Conservation (phyloP, 495 filamentous ascomycete genomes). For the Penicillium bovifimosum region DNA sequence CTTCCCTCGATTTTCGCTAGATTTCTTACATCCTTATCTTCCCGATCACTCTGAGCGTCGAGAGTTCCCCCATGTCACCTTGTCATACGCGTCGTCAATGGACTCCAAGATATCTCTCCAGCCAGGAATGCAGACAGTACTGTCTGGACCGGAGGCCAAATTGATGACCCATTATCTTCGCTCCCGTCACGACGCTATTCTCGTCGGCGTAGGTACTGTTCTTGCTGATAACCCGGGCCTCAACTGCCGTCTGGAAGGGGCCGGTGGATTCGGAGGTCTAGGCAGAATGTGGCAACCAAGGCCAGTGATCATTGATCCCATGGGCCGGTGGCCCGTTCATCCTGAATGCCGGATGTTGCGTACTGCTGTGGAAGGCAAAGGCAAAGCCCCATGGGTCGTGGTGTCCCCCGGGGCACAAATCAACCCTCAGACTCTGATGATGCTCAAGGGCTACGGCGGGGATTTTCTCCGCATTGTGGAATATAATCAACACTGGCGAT, state of each 20-base stretch:
- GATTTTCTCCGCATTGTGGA: slow-evolving; percentile 45
- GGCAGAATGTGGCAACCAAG: slow-evolving; percentile 61
- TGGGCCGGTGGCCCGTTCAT: slow-evolving; percentile 58
- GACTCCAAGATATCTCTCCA: slow-evolving; percentile 71
- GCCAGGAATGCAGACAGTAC: slow-evolving; percentile 66
- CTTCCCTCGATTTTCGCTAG: slow-evolving; percentile 40
- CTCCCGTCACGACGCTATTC: slow-evolving; percentile 73
- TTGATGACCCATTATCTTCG: slow-evolving; percentile 89
- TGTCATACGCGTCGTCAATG: slow-evolving; percentile 88
- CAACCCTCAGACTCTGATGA: slow-evolving; percentile 39
- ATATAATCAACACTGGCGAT: slow-evolving; percentile 44
- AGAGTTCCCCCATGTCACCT: slow-evolving; percentile 53
- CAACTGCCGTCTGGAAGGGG: slow-evolving; percentile 65
- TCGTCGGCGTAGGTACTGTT: slow-evolving; percentile 79
- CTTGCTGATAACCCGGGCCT: slow-evolving; percentile 78
- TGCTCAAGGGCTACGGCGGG: slow-evolving; percentile 47
- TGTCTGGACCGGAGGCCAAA: slow-evolving; percentile 78
- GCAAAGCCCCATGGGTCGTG: slow-evolving; percentile 67
- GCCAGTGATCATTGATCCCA: slow-evolving; percentile 75
- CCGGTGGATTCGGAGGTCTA: slow-evolving; percentile 47
- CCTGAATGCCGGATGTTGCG: slow-evolving; percentile 56
- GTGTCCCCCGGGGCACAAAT: slow-evolving; percentile 47
- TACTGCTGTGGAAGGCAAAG: slow-evolving; percentile 59
- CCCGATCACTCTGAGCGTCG: slow-evolving; percentile 29
- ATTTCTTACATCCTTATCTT: slow-evolving; percentile 46